phyloP scores from a whole-genome alignment of 495 filamentous ascomycete species.

The Glonium stellatum region DNA sequence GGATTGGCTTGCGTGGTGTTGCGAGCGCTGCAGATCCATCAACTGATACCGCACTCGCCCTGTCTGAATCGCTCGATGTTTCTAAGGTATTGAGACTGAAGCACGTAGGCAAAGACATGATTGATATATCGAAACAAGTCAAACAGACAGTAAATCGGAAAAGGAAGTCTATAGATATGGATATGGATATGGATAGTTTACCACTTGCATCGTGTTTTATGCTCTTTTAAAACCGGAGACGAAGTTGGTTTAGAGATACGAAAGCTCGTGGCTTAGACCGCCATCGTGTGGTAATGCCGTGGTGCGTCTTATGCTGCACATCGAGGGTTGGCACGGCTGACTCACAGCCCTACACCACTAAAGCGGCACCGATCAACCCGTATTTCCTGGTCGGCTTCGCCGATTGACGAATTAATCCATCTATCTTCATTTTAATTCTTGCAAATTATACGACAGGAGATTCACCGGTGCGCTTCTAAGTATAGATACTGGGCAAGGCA shows the following conservation, averaged over 20 bases:
- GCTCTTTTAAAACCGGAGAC: constrained; percentile 20
- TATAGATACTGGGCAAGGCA: neutral
- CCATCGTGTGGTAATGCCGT: neutral
- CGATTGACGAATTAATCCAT: neutral
- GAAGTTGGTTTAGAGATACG: constrained; percentile 5
- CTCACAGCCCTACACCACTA: neutral
- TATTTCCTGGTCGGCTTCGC: neutral
- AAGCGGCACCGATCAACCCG: neutral
- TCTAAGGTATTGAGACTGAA: constrained; percentile 8
- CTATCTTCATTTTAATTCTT: neutral
- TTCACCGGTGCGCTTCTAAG: neutral
- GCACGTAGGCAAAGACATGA: neutral
- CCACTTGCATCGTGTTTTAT: neutral
- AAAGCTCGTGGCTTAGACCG: constrained; percentile 13
- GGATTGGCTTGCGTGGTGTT: constrained; percentile 27
- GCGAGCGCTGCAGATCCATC: constrained; percentile 7
- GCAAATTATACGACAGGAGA: neutral
- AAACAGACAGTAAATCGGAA: no score
- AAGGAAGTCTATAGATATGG: neutral
- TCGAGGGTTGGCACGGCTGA: neutral
- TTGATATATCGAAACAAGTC: neutral
- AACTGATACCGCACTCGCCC: constrained; percentile 6
- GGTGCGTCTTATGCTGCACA: neutral
- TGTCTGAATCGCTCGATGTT: constrained; percentile 18
- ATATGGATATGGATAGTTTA: neutral